A percentile compares a stretch with the other conserved stretches of the same genome.
Conservation (phyloP, 805 yeast species). For the Ogataea glucozyma region DNA sequence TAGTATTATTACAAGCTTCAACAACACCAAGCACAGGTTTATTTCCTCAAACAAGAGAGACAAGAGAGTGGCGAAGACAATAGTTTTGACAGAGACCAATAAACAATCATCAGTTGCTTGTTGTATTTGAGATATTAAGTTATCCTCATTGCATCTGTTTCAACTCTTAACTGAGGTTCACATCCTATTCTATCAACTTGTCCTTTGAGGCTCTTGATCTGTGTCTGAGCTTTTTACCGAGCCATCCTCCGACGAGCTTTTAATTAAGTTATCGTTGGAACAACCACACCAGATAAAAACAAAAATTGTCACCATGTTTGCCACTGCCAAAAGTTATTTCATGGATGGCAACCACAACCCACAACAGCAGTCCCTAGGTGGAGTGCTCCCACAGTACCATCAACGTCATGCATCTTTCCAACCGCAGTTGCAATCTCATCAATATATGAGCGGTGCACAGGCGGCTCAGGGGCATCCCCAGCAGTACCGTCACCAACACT, state of each 20-base stretch:
- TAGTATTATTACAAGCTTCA: conserved; percentile 16
- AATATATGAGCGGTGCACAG: conserved; percentile 11
- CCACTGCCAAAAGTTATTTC: conserved; percentile 15
- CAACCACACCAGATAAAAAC: background rate
- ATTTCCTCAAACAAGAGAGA: conserved; percentile 8
- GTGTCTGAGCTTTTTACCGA: background rate
- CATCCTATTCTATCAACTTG: background rate
- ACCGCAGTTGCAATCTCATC: conserved; percentile 17
- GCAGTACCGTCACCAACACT: conserved; percentile 24
- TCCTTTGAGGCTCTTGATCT: conserved; percentile 6
- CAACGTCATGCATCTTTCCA: conserved; percentile 27
- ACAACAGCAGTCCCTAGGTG: conserved; percentile 12
- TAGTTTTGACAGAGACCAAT: conserved; percentile 2
- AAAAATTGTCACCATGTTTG: conserved; percentile 10
- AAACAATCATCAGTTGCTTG: background rate
- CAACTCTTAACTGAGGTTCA: background rate
- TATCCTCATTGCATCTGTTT: conserved; percentile 16
- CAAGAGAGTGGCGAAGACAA: conserved; percentile 5
- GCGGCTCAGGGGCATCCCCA: too few relatives aligned
- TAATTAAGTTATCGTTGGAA: conserved; percentile 41
- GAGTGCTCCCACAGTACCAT: conserved; percentile 20
- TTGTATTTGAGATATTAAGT: conserved; percentile 27
- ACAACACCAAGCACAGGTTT: conserved; percentile 13
- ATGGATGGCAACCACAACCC: conserved; percentile 4
- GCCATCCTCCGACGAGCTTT: conserved; percentile 39